phyloP scores from a whole-genome alignment of 164 flowering plant species.

The Aristolochia contorta region DNA sequence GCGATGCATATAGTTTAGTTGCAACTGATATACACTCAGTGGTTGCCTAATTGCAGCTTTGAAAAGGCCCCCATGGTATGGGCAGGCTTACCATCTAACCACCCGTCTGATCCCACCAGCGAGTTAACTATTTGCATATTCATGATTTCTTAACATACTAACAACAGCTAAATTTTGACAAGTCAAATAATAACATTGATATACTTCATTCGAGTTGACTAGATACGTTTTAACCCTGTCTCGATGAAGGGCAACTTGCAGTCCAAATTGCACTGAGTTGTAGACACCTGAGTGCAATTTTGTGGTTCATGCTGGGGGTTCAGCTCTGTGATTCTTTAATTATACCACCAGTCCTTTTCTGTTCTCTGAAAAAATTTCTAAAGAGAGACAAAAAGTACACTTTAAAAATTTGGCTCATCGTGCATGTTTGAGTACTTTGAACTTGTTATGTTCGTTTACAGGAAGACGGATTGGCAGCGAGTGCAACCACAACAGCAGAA shows the following conservation, averaged over 20 bases:
- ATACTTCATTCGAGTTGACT: no score
- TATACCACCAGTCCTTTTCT: background rate
- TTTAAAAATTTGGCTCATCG: no score
- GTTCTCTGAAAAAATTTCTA: background rate
- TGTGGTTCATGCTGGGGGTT: background rate
- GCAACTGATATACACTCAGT: background rate
- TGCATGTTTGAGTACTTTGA: background rate
- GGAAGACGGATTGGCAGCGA: constrained; percentile 77
- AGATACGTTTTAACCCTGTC: no score
- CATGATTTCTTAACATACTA: no score
- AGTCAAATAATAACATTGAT: no score
- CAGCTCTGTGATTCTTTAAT: background rate
- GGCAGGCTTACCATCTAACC: background rate
- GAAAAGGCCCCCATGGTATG: background rate
- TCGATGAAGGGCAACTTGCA: no score
- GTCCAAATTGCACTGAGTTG: no score
- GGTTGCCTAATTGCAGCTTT: background rate
- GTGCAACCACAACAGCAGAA: constrained; percentile 52
- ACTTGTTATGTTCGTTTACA: constrained; percentile 12
- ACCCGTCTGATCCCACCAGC: background rate
- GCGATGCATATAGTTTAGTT: background rate
- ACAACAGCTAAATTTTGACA: no score
- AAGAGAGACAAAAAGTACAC: no score
- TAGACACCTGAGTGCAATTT: no score
- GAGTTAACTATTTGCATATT: no score